phyloP scores from a whole-genome alignment of 768 basidiomycete genomes.

The Phanerochaete sordida region DNA sequence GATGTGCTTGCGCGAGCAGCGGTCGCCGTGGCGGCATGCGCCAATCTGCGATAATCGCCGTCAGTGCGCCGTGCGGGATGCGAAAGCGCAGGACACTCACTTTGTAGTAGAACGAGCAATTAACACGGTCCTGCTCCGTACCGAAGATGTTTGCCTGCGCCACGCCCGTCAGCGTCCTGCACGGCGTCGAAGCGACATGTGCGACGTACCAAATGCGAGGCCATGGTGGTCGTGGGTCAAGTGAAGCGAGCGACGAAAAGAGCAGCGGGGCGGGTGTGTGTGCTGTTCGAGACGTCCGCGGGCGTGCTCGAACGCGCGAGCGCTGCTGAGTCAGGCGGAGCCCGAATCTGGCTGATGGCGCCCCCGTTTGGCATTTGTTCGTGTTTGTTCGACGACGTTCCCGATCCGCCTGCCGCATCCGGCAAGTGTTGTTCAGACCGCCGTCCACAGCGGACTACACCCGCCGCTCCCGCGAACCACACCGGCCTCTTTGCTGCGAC shows the following conservation, averaged over 20 bases:
- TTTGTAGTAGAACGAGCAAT: conserved; percentile 99
- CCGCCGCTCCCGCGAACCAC: neutral
- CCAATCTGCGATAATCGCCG: conserved; percentile 64
- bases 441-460: neutral
- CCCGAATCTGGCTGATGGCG: neutral
- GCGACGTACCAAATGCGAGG: conserved; percentile 72
- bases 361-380: neutral
- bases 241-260: neutral
- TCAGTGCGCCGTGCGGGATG: neutral
- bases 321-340: conserved; percentile 14
- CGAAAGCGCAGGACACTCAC: conserved; percentile 35
- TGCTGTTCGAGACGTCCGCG: conserved; percentile 3
- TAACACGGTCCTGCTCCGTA: conserved; percentile 93
- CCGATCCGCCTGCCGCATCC: neutral
- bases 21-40: conserved; percentile 96
- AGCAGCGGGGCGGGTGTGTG: neutral
- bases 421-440: conserved; percentile 2
- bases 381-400: conserved; percentile 7
- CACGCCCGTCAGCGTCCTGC: conserved; percentile 1
- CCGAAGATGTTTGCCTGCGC: conserved; percentile 90
- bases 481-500: neutral
- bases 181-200: neutral
- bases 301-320: neutral
- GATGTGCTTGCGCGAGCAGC: conserved; percentile 98
- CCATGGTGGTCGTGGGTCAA: conserved; percentile 33